phyloP scores from a whole-genome alignment of 306 rosid genomes.

The Prunus davidiana region DNA sequence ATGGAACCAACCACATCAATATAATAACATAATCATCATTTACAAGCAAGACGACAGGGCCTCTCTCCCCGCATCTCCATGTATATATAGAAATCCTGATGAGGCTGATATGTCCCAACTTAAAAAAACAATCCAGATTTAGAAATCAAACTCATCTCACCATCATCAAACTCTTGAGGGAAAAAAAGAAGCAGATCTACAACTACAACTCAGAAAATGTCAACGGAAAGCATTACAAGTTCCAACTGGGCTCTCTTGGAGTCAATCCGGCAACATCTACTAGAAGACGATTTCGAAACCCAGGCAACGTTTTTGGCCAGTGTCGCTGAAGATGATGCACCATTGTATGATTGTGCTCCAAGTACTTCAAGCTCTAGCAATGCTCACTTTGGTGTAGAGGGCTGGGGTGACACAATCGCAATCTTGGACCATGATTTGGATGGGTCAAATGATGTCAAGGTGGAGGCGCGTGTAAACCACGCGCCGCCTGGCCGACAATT shows the following conservation, averaged over 20 bases:
- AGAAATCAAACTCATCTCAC: not conserved
- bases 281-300: constrained; percentile 19
- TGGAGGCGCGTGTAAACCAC: not conserved
- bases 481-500: constrained; percentile 13
- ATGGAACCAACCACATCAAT: not conserved
- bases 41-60: not conserved
- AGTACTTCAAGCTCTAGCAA: not conserved
- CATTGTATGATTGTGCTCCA: not conserved
- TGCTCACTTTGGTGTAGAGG: not conserved
- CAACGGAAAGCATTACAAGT: not conserved
- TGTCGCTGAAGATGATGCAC: not conserved
- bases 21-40: not conserved
- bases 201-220: not conserved
- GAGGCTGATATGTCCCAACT: not conserved
- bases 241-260: constrained; percentile 22
- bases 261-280: constrained; percentile 24
- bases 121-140: not conserved
- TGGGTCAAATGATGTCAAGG: not conserved
- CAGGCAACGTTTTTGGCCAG: not conserved
- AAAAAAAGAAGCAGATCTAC: not conserved
- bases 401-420: not conserved
- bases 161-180: not conserved
- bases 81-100: not conserved
- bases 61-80: not conserved
- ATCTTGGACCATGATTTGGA: not conserved